Evolutionary conservation across 2,329 filamentous ascomycete genomes (phyloP), one percentile per base, ranked within the genome.

Genomic region (Karstenula rhodostoma): DNA sequence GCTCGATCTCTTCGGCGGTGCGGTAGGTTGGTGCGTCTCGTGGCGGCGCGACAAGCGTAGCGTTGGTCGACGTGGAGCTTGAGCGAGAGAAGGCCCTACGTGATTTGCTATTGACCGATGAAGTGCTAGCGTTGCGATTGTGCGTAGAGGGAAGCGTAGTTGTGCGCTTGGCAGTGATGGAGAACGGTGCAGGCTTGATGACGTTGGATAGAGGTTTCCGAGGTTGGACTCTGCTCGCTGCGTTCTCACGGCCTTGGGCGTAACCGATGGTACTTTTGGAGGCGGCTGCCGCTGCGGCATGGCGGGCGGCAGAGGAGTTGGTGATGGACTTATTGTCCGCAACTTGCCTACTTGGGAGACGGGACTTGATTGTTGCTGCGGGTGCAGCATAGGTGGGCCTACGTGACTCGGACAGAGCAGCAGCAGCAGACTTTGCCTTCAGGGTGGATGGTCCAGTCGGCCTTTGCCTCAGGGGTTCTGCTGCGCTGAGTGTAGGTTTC

Each of bases 201-300:
- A 77, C 65, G 60, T 76, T 77, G 40, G 76, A 74, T 29, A 78
- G 71, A 7, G 76, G 76, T 48, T 77, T 76, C 53, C 76, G 76
- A 25, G 71, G 56, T 43, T 70, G 63, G 48, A 68, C 62, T 19
- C 81, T 82, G 2, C 83, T 79, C 22, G 82, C 82, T 2, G 83
- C 33, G 33, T 40, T 80, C 12, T 81, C 80, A 35, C 92, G 87
- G 35, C 94, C 93, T 75, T 90, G 92, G 58, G 87, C 91, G 74
- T 96, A 97, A 17, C 94, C 94, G 44, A 97, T 85, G 0, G 93
- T 97, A 57, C 88, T 94, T 64, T 89, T 87, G 1, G 93, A 96
- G 6, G 88, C 88, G 6, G 86, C 86, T 23, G 86, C 84, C 1
- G 90, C 89, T 12, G 85, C 82, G 9, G 84, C 84, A 64, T 87